Evolutionary conservation across 2,329 filamentous ascomycete genomes (phyloP), one percentile per base, ranked within the genome.

Genomic region (Cladosporium sp.): DNA sequence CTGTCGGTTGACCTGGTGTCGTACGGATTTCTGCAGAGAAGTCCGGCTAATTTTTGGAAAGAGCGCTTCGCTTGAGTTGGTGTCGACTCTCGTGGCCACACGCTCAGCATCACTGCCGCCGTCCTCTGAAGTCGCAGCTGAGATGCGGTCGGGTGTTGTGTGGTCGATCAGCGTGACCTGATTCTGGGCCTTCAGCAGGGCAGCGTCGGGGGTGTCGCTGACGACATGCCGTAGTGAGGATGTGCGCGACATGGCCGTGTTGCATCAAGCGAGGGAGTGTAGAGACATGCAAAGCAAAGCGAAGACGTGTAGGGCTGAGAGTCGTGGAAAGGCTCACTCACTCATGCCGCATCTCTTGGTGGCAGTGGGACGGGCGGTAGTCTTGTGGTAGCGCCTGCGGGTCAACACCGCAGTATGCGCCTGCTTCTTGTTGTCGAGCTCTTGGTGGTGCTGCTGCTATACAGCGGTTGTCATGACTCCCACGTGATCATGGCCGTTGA

Each of bases 121-220:
- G 66, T 65, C 58, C 58, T 53, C 63, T 21, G 61, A 62, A 1
- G 59, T 62, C 13, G 46, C 25, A 30, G 30, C 59, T 18, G 53
- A 51, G 14, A 28, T 13, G 1, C 53, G 53, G 25, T 51, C 62
- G 18, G 67, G 67, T 48, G 77, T 76, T 36, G 81, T 79, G 58
- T 79, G 79, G 76, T 92, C 89, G 70, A 91, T 81, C 43, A 93
- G 85, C 70, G 76, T 79, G 73, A 93, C 93, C 75, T 89, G 88
- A 77, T 91, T 90, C 72, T 74, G 69, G 59, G 65, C 68, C 65
- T 72, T 69, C 65, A 71, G 67, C 25, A 51, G 48, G 21, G 66
- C 66, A n/a, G 59, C 65, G 61, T 65, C 69, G 63, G 61, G 71
- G 56, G 68, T 67, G 68, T 69, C 54, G 60, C 67, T 70, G 53